These are phyloP conservation scores for Umbellularia californica DNA, from an alignment of 164 flowering plant genomes.

Conservation along the genomic window DNA sequence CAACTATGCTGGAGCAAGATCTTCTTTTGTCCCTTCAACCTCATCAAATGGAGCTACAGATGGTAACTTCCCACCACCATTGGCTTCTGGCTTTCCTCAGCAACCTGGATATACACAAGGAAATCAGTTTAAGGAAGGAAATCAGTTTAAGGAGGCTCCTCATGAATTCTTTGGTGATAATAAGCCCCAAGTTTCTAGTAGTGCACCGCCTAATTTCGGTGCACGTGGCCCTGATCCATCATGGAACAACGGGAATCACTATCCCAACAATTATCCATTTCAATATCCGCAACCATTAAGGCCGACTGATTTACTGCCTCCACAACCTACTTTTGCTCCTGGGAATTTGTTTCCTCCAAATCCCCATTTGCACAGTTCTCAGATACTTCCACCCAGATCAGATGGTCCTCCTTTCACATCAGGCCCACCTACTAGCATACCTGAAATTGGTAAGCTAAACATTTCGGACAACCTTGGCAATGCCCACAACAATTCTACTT, in stretches of 20 bases:
- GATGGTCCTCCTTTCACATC: slow-evolving; percentile 32
- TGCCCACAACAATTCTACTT: slow-evolving; percentile 21
- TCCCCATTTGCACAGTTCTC: slow-evolving; percentile 27
- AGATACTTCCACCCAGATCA: slow-evolving; percentile 34
- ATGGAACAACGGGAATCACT: slow-evolving; percentile 24
- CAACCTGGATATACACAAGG: slow-evolving; percentile 26
- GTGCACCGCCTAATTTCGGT: slow-evolving; percentile 29
- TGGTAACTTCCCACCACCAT: not conserved
- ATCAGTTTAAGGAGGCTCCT: slow-evolving; percentile 45
- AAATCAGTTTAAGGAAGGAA: slow-evolving; percentile 39
- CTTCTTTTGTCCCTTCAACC: not conserved
- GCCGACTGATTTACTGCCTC: slow-evolving; percentile 30
- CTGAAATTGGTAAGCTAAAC: slow-evolving; percentile 49
- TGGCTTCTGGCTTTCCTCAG: slow-evolving; percentile 10
- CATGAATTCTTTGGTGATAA: slow-evolving; percentile 46
- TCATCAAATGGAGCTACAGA: not conserved
- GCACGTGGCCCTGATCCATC: slow-evolving; percentile 35
- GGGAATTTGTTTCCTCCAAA: slow-evolving; percentile 31
- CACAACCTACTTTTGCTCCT: slow-evolving; percentile 32
- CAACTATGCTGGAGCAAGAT: not conserved
- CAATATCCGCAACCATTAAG: slow-evolving; percentile 36
- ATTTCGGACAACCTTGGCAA: slow-evolving; percentile 32
- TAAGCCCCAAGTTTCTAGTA: slow-evolving; percentile 21
- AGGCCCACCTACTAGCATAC: slow-evolving; percentile 28
- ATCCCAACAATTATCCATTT: slow-evolving; percentile 27